These are phyloP conservation scores for Ceratocystis colombiana DNA, from an alignment of 2,329 filamentous ascomycete genomes.

Conservation along the genomic window DNA sequence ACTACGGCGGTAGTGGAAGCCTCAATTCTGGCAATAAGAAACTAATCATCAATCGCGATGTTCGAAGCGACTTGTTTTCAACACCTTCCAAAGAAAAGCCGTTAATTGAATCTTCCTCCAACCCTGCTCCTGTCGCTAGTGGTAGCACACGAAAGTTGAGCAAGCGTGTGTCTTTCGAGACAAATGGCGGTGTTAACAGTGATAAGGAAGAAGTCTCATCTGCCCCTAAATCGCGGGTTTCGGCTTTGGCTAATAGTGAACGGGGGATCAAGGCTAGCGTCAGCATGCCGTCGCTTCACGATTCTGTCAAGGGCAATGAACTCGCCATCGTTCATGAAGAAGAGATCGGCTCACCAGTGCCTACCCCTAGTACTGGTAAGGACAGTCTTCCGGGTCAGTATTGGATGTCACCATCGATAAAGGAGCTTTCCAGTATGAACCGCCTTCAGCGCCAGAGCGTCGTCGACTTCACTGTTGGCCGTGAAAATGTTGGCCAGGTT, in stretches of 20 bases:
- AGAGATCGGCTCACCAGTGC: constrained; percentile 36
- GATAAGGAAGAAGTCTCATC: constrained; percentile 33
- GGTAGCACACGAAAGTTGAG: constrained; percentile 47
- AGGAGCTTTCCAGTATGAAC: constrained; percentile 69
- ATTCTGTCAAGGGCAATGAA: constrained; percentile 63
- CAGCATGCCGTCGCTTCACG: constrained; percentile 45
- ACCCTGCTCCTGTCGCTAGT: constrained; percentile 19
- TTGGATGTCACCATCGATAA: constrained; percentile 70
- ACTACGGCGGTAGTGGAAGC: constrained; percentile 51
- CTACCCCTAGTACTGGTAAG: constrained; percentile 29
- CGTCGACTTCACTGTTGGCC: constrained; percentile 67
- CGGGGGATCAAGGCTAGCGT: constrained; percentile 21
- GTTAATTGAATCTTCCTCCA: constrained; percentile 31
- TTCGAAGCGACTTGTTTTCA: constrained; percentile 63
- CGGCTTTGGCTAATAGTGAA: constrained; percentile 29
- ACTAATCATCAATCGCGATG: constrained; percentile 78
- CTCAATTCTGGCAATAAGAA: constrained; percentile 66
- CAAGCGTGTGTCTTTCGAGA: constrained; percentile 90
- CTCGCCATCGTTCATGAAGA: constrained; percentile 71
- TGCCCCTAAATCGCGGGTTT: constrained; percentile 17
- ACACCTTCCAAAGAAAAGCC: constrained; percentile 47
- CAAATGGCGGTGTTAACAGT: constrained; percentile 39
- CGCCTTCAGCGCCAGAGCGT: constrained; percentile 68
- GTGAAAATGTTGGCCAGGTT: constrained; percentile 69
- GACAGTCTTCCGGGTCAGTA: constrained; percentile 61